A percentile compares a stretch with the other conserved stretches of the same genome.
Evolutionary conservation across 2,329 filamentous ascomycete species (phyloP).

Genomic region (Epichloe coenophiala): DNA sequence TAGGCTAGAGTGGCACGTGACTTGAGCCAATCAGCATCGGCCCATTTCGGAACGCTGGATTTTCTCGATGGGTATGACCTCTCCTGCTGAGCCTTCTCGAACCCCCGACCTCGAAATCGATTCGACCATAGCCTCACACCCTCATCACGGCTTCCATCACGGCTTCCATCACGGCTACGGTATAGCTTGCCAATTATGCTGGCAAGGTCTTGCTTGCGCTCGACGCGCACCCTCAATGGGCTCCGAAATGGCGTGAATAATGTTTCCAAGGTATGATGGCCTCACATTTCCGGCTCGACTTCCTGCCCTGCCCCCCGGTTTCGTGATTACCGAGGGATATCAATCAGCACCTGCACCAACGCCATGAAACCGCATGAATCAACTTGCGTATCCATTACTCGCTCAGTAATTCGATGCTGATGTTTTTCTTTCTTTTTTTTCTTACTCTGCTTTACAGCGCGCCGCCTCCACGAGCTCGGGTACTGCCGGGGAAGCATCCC

Average conservation of each 20-base stretch:
- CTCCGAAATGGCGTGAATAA: constrained; percentile 60
- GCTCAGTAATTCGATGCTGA: constrained; percentile 23
- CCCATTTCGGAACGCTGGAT: constrained; percentile 30
- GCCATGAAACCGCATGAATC: constrained; percentile 15
- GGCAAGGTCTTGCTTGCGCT: constrained; percentile 81
- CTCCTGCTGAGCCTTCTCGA: constrained; percentile 25
- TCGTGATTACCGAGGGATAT: constrained; percentile 16
- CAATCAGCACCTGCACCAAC: constrained; percentile 12
- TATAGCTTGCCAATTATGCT: constrained; percentile 59
- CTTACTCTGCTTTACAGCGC: constrained; percentile 30
- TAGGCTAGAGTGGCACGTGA: constrained; percentile 21
- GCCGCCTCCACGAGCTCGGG: constrained; percentile 61
- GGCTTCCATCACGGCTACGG: constrained; percentile 23
- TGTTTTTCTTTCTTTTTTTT: constrained; percentile 13
- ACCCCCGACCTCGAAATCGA: constrained; percentile 24
- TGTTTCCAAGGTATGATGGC: constrained; percentile 55
- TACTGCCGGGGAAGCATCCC: constrained; percentile 57
- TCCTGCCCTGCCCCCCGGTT: not conserved
- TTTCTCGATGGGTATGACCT: constrained; percentile 24
- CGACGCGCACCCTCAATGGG: constrained; percentile 72
- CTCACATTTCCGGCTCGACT: constrained; percentile 14
- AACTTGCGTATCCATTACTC: constrained; percentile 11
- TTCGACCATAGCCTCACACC: constrained; percentile 18
- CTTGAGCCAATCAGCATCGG: constrained; percentile 26
- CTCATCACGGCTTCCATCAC: constrained; percentile 23